Conservation (phyloP, 1,284 basidiomycete genomes). For the Cystobasidium sp. region DNA sequence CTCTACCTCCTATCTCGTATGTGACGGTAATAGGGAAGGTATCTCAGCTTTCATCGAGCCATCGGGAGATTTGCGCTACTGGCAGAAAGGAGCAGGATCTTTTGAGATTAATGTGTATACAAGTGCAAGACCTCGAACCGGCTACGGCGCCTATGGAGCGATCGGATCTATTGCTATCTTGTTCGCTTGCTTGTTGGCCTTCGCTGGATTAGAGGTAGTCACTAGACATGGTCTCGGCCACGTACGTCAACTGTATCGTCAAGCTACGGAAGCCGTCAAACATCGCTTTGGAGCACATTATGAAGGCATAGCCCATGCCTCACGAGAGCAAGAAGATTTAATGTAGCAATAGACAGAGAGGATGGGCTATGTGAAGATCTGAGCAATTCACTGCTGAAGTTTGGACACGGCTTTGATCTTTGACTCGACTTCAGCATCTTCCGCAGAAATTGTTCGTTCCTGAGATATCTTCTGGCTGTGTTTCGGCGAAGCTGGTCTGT, state of each 20-base stretch:
- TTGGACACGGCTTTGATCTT: neutral
- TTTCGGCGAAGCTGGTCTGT: no score
- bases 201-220: neutral
- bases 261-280: neutral
- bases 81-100: conserved; percentile 34
- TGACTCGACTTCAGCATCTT: neutral
- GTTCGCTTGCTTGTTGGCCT: neutral
- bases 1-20: conserved; percentile 15
- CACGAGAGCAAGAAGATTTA: neutral
- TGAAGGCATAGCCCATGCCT: neutral
- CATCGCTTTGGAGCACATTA: conserved; percentile 14
- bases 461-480: neutral
- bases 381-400: neutral
- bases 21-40: conserved; percentile 20
- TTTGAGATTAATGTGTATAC: conserved; percentile 13
- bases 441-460: neutral
- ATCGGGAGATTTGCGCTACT: conserved; percentile 17
- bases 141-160: conserved; percentile 12
- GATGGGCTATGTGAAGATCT: no score
- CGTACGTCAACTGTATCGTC: neutral
- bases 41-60: conserved; percentile 37
- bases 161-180: conserved; percentile 16
- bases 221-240: neutral
- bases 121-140: neutral
- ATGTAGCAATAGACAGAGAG: neutral